phyloP scores from a whole-genome alignment of 306 rosid genomes.

The Pyrus betulifolia region DNA sequence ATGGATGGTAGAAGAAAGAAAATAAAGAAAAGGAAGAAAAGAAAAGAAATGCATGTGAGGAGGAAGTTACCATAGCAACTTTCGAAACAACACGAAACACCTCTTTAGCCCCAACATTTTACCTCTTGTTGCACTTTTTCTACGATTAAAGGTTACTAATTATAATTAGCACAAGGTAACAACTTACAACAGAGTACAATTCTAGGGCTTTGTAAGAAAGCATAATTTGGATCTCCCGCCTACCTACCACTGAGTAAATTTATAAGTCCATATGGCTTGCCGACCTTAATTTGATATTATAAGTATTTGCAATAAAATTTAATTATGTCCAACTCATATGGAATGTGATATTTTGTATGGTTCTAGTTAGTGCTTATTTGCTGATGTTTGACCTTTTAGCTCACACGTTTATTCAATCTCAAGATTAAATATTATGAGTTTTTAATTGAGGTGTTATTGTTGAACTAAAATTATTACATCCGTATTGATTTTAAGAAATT shows the following conservation, averaged over 20 bases:
- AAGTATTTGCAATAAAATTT: background rate
- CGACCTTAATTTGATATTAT: conserved; percentile 1
- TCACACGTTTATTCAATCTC: background rate
- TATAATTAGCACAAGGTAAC: background rate
- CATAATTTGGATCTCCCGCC: background rate
- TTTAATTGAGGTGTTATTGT: background rate
- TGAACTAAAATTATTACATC: no score
- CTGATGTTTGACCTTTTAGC: background rate
- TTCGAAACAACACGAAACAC: background rate
- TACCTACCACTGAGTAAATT: background rate
- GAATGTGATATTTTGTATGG: conserved; percentile 13
- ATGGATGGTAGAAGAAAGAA: background rate
- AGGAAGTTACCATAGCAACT: background rate
- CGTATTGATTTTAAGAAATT: no score
- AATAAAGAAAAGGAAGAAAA: background rate
- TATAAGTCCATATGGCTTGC: background rate
- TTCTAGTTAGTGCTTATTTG: background rate
- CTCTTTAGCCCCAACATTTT: background rate
- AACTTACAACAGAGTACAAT: background rate
- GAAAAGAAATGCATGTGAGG: background rate
- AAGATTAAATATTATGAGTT: background rate
- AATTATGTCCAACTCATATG: background rate
- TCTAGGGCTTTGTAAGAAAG: background rate
- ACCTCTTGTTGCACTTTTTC: background rate
- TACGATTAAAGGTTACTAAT: background rate